Evolutionary conservation across 495 filamentous ascomycete genomes (phyloP).

Genomic region (Trichodelitschia bisporula): DNA sequence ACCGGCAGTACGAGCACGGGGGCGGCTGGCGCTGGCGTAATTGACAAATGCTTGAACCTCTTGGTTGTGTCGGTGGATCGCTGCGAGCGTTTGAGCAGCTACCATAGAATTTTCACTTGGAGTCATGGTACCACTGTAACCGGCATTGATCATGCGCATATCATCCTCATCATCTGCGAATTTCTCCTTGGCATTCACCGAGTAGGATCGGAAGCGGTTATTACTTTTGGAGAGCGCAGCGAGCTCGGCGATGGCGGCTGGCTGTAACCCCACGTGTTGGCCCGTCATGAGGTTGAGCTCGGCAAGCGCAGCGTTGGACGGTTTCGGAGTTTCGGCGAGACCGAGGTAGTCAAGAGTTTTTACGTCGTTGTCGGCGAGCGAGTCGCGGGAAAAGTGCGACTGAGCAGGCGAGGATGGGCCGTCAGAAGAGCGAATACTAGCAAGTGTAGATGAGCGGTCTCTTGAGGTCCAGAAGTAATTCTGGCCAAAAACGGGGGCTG

Average conservation of each 20-base stretch:
- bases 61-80: slow-evolving; percentile 80
- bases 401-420: slow-evolving; percentile 69
- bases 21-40: slow-evolving; percentile 57
- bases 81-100: slow-evolving; percentile 52
- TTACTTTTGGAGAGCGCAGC: slow-evolving; percentile 49
- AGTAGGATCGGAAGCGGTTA: slow-evolving; percentile 86
- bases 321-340: slow-evolving; percentile 80
- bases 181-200: slow-evolving; percentile 95
- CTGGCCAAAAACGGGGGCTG: slow-evolving; percentile 47
- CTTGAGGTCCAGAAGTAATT: slow-evolving; percentile 72
- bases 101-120: slow-evolving; percentile 44
- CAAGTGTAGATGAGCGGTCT: slow-evolving; percentile 61
- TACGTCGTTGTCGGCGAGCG: slow-evolving; percentile 68
- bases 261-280: slow-evolving; percentile 25
- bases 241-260: slow-evolving; percentile 49
- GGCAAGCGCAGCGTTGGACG: slow-evolving; percentile 41
- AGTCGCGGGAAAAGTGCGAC: slow-evolving; percentile 74
- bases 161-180: slow-evolving; percentile 84
- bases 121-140: slow-evolving; percentile 44
- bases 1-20: slow-evolving; percentile 71
- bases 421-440: slow-evolving; percentile 74
- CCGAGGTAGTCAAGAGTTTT: slow-evolving; percentile 91
- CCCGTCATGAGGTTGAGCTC: slow-evolving; percentile 19
- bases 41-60: slow-evolving; percentile 78
- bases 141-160: slow-evolving; percentile 24